Evolutionary conservation across 768 basidiomycete genomes (phyloP), one percentile per base, ranked within the genome.

Genomic region (Tricholoma terreum): DNA sequence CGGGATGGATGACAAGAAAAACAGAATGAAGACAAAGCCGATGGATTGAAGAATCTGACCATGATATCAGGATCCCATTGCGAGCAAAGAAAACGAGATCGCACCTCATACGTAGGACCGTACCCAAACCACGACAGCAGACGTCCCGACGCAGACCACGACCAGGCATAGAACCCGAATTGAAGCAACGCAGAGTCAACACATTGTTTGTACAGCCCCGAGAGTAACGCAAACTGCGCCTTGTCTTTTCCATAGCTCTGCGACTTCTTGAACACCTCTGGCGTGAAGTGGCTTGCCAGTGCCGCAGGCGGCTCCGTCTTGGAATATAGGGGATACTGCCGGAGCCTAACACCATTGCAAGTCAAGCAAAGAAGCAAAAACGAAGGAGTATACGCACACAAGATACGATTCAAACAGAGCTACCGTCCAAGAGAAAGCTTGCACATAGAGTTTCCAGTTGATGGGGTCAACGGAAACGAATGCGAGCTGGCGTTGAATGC

Each of bases 171-270:
- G 58, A 90, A 81, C 1, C 89, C 91, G 61, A 77, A 85, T 17
- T 89, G 85, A 17, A 97, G 75, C 73, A 94, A 74, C 1, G 73
- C 65, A 17, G 87, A 89, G 58, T 90, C 89, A 19, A 92, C 66
- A 45, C 77, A 62, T 67, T 94, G 91, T 66, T 86, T 87, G 71
- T 84, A 89, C 52, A 94, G 61, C 1, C 87, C 84, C 0, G 89
- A 85, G 63, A 91, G 67, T 38, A 96, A 72, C 2, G 87, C 83
- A 70, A 90, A 95, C 65, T 82, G 82, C 10, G 94, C 90, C 74
- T 97, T 97, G 80, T 94, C 91, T 51, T 81, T 84, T 17, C 94
- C 93, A 74, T 99, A 99, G 40, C 80, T 75, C 70, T 99, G 96
- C 0, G 93, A 94, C 65, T 97, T 97, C 59, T 84, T 78, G 71